These are phyloP conservation scores for Phytophthora idaei DNA, from an alignment of 352 stramenopile species.

Conservation along the genomic window DNA sequence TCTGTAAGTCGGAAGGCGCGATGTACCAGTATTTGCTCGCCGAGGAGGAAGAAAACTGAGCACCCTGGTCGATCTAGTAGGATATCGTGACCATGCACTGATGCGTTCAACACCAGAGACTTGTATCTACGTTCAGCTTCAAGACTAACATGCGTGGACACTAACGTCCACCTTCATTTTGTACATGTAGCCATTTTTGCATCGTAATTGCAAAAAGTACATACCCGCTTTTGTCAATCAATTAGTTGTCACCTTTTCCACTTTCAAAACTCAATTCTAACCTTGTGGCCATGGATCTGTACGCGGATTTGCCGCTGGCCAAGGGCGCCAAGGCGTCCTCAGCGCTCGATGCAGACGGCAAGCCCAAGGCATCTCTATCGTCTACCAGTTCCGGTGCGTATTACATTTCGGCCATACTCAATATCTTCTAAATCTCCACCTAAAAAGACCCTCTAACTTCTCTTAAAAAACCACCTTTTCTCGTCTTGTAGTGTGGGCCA, in stretches of 20 bases:
- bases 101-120: constrained; percentile 2
- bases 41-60: constrained; percentile 66
- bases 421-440: not conserved
- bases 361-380: constrained; percentile 44
- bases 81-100: not conserved
- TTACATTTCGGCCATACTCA: not conserved
- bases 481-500: constrained; percentile 55
- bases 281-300: constrained; percentile 71
- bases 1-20: constrained; percentile 80
- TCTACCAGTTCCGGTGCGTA: constrained; percentile 37
- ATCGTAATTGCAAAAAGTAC: constrained; percentile 14
- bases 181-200: constrained; percentile 34
- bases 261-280: not conserved
- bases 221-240: constrained; percentile 21
- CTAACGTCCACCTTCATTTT: constrained; percentile 26
- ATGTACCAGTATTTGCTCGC: constrained; percentile 81
- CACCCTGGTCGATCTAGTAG: not conserved
- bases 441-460: constrained; percentile 7
- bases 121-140: not conserved
- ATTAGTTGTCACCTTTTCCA: not conserved
- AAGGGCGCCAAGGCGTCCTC: constrained; percentile 59
- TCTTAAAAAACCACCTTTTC: constrained; percentile 18
- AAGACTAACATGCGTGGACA: constrained; percentile 16
- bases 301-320: constrained; percentile 74
- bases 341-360: constrained; percentile 55